These are phyloP conservation scores for Sporothrix mexicana DNA, from an alignment of 2,329 filamentous ascomycete species.

Conservation along the genomic window DNA sequence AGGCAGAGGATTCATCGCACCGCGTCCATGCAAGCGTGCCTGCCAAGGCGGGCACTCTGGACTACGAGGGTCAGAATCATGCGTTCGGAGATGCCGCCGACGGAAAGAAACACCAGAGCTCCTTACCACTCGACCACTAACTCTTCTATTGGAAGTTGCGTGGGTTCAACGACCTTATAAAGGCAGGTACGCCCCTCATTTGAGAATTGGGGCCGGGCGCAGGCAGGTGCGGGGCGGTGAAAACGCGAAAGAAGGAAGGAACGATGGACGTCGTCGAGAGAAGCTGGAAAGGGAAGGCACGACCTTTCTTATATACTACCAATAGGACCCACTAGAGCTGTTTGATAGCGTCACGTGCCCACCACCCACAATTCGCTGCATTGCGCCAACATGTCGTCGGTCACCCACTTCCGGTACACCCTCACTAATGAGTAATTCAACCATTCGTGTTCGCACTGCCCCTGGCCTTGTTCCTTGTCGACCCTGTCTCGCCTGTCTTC, in stretches of 20 bases:
- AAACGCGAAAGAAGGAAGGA: conserved; percentile 20
- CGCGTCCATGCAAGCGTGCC: conserved; percentile 11
- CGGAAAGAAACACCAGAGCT: conserved; percentile 1
- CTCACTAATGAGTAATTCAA: conserved; percentile 15
- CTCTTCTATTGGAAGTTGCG: neutral
- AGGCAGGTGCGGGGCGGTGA: neutral
- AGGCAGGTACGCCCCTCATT: conserved; percentile 2
- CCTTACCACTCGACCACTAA: conserved; percentile 3
- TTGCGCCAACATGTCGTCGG: neutral
- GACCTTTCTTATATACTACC: conserved; percentile 23
- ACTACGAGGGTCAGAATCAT: neutral
- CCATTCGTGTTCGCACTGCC: neutral
- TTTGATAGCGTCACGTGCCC: conserved; percentile 15
- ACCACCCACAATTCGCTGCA: neutral
- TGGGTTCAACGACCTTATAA: neutral
- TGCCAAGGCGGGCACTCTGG: conserved; percentile 3
- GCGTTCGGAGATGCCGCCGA: neutral
- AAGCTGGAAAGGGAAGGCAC: conserved; percentile 15
- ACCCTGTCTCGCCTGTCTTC: neutral
- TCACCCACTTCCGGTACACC: neutral
- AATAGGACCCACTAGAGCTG: neutral
- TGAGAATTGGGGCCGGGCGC: neutral
- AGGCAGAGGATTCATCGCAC: neutral
- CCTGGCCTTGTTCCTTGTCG: neutral
- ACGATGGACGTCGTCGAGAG: conserved; percentile 19